Evolutionary conservation across 257 asterid genomes (phyloP).

Genomic region (Solanum pimpinellifolium): DNA sequence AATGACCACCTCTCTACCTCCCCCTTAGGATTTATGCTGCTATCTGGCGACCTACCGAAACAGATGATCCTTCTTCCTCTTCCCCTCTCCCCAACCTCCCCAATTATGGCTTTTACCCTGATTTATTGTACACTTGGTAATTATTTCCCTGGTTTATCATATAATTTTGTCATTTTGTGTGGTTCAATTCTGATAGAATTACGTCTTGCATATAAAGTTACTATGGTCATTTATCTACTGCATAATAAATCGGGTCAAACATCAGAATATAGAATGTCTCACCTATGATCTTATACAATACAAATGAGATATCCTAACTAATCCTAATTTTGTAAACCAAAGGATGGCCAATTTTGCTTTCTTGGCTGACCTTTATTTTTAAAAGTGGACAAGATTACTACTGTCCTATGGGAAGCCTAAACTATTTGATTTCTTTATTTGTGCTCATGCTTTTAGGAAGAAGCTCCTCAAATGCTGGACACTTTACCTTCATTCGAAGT

Average conservation of each 20-base stretch:
- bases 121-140: not conserved
- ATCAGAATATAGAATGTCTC: not conserved
- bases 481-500: constrained; percentile 21
- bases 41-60: not conserved
- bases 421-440: not conserved
- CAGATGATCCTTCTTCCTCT: not conserved
- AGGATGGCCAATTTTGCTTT: not conserved
- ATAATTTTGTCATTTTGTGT: not conserved
- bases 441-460: constrained; percentile 38
- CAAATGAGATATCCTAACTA: not conserved
- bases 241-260: not conserved
- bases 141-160: not conserved
- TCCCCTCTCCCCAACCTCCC: not conserved
- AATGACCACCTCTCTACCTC: not conserved
- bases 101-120: not conserved
- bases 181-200: not conserved
- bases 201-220: not conserved
- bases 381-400: not conserved
- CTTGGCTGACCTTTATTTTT: not conserved
- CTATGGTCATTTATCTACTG: not conserved
- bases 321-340: not conserved
- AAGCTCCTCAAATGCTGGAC: constrained; percentile 30
- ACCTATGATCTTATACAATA: not conserved
- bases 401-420: not conserved
- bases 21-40: not conserved